Evolutionary conservation across 305 asterid genomes (phyloP).

Genomic region (Rubia peregrina): DNA sequence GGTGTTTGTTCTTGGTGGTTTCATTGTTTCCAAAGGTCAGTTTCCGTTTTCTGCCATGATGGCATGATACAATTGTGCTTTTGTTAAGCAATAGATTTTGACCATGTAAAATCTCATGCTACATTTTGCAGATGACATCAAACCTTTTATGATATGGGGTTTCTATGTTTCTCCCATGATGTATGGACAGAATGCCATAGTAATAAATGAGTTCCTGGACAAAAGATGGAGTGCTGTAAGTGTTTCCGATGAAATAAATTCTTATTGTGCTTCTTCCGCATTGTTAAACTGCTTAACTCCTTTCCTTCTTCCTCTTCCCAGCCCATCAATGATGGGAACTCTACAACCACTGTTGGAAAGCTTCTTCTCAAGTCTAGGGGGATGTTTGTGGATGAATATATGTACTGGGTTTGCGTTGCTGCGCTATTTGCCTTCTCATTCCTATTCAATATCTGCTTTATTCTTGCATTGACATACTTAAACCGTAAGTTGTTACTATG

Average conservation of each 20-base stretch:
- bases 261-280: not conserved
- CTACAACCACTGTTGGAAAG: conserved; percentile 68
- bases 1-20: conserved; percentile 92
- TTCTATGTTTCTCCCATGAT: conserved; percentile 78
- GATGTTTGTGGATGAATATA: conserved; percentile 64
- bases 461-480: conserved; percentile 55
- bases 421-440: conserved; percentile 78
- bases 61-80: conserved; percentile 5
- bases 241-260: conserved; percentile 11
- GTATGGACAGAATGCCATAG: conserved; percentile 83
- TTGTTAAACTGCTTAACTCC: conserved; percentile 6
- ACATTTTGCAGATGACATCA: conserved; percentile 54
- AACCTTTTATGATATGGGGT: conserved; percentile 87
- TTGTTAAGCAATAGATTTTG: not conserved
- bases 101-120: not conserved
- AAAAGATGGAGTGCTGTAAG: conserved; percentile 88
- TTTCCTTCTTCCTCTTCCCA: conserved; percentile 23
- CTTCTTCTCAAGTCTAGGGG: conserved; percentile 82
- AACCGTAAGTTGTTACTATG: conserved; percentile 46
- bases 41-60: not conserved
- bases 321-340: conserved; percentile 48
- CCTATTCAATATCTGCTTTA: conserved; percentile 67
- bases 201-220: conserved; percentile 78
- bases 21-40: conserved; percentile 79
- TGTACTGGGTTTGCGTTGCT: conserved; percentile 71